Evolutionary conservation across 2,329 filamentous ascomycete genomes (phyloP), one percentile per base, ranked within the genome.

Genomic region (Penicillium sp.): DNA sequence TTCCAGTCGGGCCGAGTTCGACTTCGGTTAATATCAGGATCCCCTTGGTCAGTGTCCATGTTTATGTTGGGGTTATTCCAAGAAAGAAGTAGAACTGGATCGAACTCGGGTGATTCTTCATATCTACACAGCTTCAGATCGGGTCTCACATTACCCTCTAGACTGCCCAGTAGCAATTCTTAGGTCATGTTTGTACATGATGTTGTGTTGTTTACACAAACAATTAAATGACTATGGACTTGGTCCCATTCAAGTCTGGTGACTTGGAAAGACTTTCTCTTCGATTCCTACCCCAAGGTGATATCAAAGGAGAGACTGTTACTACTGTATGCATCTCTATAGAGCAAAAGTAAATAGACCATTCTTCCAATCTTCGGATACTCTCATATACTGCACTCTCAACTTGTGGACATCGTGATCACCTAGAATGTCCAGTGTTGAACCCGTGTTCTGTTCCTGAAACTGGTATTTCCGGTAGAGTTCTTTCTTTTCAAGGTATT

Each of bases 121-220:
- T 8, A 18, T 18, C 2, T 16, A 10, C n/a, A 10, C 7, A 7
- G 14, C 3, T 44, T 40, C 27, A 38, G n/a, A 35, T 40, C 22
- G 34, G 4, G 9, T 20, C 37, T 26, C 32, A 31, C 40, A 47
- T 44, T 41, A 38, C 42, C 31, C 40, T 40, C 40, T 47, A 54
- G 9, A 16, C 38, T 44, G 18, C 34, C 28, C 39, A 23, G 42
- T 36, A 57, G 58, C 39, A 62, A 62, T 58, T 62, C 45, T 60
- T 7, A 9, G 24, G n/a, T n/a, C n/a, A n/a, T n/a, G n/a, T n/a
- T n/a, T n/a, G n/a, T n/a, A n/a, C n/a, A n/a, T n/a, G n/a, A n/a
- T n/a, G n/a, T n/a, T n/a, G n/a, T n/a, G n/a, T n/a, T n/a, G n/a
- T n/a, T n/a, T n/a, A n/a, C n/a, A n/a, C n/a, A n/a, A n/a, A n/a